Conservation (phyloP, 257 asterid species). For the Rehmannia glutinosa region DNA sequence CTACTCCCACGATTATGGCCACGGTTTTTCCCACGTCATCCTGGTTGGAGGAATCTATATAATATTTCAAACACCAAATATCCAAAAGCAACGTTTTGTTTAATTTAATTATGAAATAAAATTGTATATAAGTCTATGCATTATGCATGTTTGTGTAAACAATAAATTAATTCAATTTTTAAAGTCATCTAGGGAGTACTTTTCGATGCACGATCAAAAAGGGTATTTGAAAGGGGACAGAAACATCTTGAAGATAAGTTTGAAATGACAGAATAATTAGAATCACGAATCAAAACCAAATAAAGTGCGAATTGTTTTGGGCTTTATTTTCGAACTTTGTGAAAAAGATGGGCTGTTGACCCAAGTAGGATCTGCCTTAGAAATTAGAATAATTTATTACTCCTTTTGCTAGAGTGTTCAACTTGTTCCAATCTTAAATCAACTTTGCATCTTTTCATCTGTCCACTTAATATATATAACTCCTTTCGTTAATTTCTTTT, state of each 20-base stretch:
- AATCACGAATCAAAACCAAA: constrained; percentile 10
- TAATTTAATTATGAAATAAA: not conserved
- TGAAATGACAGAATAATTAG: not conserved
- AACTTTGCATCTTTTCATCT: too few relatives aligned
- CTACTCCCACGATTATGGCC: constrained; percentile 68
- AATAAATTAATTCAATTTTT: not conserved
- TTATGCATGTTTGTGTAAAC: not conserved
- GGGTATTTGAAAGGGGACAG: constrained; percentile 1
- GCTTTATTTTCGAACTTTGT: constrained; percentile 17
- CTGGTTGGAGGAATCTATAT: constrained; percentile 43
- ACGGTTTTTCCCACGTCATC: constrained; percentile 74
- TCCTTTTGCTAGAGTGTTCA: too few relatives aligned
- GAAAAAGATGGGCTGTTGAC: not conserved
- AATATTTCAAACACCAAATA: too few relatives aligned
- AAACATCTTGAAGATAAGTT: constrained; percentile 11
- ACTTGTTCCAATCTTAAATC: too few relatives aligned
- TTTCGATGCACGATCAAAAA: not conserved
- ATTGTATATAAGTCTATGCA: not conserved
- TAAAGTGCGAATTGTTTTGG: constrained; percentile 1
- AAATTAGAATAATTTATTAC: too few relatives aligned
- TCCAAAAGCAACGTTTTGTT: not conserved
- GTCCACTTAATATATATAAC: too few relatives aligned
- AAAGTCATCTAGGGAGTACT: not conserved
- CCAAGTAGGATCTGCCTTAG: not conserved
- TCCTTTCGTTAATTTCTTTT: too few relatives aligned